Evolutionary conservation across 2,329 filamentous ascomycete species (phyloP).

Genomic region (Cyphellophora europaea): DNA sequence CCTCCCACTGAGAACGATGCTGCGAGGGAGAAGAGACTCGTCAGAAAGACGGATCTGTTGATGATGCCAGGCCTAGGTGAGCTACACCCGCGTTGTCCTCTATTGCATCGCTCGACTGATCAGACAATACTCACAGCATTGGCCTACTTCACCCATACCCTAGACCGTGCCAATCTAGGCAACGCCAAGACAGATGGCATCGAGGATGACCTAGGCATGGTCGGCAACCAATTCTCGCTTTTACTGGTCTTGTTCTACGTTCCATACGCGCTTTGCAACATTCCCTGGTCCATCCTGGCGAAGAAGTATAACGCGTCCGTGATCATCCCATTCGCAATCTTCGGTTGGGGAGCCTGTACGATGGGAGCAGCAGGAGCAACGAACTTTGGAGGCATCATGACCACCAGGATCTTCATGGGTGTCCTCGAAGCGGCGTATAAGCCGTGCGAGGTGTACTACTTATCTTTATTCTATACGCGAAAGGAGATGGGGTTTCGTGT

Average conservation of each 20-base stretch:
- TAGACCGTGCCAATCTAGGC: slow-evolving; percentile 44
- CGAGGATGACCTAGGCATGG: slow-evolving; percentile 45
- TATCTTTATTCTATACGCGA: too few species aligned
- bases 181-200: slow-evolving; percentile 50
- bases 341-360: slow-evolving; percentile 57
- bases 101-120: too few species aligned
- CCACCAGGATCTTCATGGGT: slow-evolving; percentile 60
- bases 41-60: slow-evolving; percentile 45
- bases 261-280: slow-evolving; percentile 60
- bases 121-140: too few species aligned
- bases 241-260: slow-evolving; percentile 66
- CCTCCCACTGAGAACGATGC: too few species aligned
- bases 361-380: slow-evolving; percentile 35
- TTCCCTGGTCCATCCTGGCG: slow-evolving; percentile 56
- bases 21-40: slow-evolving; percentile 38
- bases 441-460: slow-evolving; percentile 42
- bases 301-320: slow-evolving; percentile 58
- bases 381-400: slow-evolving; percentile 54
- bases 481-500: too few species aligned
- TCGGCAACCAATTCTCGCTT: slow-evolving; percentile 56
- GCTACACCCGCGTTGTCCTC: too few species aligned
- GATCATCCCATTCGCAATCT: slow-evolving; percentile 61
- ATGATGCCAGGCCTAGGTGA: slow-evolving; percentile 49
- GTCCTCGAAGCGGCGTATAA: slow-evolving; percentile 62
- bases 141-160: slow-evolving; percentile 46